phyloP scores from a whole-genome alignment of 2,329 filamentous ascomycete genomes.

The Pseudogymnoascus sp. region DNA sequence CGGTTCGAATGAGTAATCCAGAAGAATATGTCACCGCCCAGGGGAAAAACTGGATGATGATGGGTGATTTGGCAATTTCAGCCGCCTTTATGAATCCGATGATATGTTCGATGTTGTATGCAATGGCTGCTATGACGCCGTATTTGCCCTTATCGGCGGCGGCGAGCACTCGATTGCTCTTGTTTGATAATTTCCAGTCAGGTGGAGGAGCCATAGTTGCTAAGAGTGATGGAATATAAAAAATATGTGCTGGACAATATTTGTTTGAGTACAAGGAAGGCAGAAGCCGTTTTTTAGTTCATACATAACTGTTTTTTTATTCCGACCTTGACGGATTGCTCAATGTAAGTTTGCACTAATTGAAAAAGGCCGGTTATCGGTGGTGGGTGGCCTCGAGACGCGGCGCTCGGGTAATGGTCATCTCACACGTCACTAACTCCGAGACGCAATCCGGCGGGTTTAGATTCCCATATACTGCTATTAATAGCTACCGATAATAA shows the following conservation, averaged over 20 bases:
- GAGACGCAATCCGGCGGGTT: not conserved
- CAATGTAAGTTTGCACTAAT: not conserved
- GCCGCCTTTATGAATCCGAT: conserved; percentile 59
- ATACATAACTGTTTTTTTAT: not conserved
- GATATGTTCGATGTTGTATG: conserved; percentile 62
- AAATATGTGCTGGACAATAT: not conserved
- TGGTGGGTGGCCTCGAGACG: not conserved
- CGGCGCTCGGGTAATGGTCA: not conserved
- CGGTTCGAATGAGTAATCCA: conserved; percentile 41
- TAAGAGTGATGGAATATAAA: not conserved
- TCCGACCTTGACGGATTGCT: not conserved
- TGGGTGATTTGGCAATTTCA: conserved; percentile 53
- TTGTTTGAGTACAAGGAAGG: not conserved
- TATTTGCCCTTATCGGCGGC: conserved; percentile 45
- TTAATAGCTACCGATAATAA: not conserved
- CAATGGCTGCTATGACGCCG: conserved; percentile 42
- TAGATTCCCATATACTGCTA: not conserved
- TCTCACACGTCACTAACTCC: not conserved
- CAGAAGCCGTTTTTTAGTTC: not conserved
- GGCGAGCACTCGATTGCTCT: conserved; percentile 38
- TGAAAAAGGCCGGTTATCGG: not conserved
- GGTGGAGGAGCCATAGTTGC: conserved; percentile 4
- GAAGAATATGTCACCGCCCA: conserved; percentile 57
- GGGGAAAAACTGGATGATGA: conserved; percentile 62
- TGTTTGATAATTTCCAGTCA: conserved; percentile 12